Conservation (phyloP, 176 grass and related monocot species). For the Oryza glumipatula region DNA sequence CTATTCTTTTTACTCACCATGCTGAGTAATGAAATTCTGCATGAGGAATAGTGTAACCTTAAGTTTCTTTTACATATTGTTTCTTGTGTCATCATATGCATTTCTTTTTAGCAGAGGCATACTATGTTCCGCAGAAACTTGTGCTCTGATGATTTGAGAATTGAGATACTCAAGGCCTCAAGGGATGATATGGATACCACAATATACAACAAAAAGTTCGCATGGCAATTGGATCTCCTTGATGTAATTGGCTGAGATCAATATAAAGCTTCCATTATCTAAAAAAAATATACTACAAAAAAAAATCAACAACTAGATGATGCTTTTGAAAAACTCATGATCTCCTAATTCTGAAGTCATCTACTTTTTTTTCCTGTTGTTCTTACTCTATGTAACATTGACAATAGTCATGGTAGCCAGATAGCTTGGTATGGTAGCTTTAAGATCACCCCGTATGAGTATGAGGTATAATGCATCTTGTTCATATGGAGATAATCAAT, state of each 20-base stretch:
- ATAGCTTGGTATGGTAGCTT: neutral
- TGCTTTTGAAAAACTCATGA: neutral
- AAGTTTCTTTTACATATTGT: neutral
- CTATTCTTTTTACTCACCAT: neutral
- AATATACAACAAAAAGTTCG: neutral
- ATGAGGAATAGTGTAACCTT: neutral
- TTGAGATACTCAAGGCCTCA: neutral
- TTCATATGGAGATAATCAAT: neutral
- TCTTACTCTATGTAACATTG: neutral
- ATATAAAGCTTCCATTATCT: too few relatives aligned
- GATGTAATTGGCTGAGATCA: too few relatives aligned
- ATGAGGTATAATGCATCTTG: constrained; percentile 18
- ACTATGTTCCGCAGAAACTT: neutral
- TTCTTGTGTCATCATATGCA: neutral
- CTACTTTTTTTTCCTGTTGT: neutral
- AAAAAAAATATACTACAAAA: neutral
- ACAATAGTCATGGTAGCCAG: neutral
- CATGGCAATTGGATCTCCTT: too few relatives aligned
- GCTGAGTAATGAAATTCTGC: neutral
- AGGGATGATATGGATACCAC: neutral
- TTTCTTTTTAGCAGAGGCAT: neutral
- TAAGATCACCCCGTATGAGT: neutral
- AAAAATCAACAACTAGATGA: neutral
- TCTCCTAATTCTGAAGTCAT: neutral
- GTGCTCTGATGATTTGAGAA: constrained; percentile 17